Conservation (phyloP, 768 basidiomycete genomes). For the Tremella fuciformis region DNA sequence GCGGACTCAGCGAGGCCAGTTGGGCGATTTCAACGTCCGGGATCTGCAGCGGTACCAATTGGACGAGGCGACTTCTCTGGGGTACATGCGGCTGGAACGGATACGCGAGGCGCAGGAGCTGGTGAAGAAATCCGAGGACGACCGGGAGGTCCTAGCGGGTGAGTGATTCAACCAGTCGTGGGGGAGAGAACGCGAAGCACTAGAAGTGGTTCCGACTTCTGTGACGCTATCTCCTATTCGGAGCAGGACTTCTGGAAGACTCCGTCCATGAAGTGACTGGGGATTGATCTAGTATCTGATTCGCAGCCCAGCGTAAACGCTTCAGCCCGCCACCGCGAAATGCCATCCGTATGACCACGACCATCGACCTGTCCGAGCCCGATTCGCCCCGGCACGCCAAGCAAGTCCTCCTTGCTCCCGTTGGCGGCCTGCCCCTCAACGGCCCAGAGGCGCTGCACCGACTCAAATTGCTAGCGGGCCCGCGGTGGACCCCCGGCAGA, state of each 20-base stretch:
- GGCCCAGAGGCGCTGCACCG: conserved; percentile 70
- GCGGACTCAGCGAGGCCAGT: no score
- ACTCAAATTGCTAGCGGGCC: conserved; percentile 81
- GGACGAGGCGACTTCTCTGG: conserved; percentile 67
- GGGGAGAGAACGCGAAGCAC: background rate
- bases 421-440: conserved; percentile 68
- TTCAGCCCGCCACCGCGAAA: conserved; percentile 64
- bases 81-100: conserved; percentile 70
- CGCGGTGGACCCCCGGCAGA: conserved; percentile 69
- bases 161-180: conserved; percentile 25
- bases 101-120: conserved; percentile 73
- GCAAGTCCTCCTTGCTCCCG: conserved; percentile 69
- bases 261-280: background rate
- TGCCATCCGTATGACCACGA: conserved; percentile 58
- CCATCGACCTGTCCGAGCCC: conserved; percentile 70
- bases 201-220: conserved; percentile 26
- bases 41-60: conserved; percentile 37
- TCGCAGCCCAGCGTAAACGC: conserved; percentile 71
- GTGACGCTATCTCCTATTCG: background rate
- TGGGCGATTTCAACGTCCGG: conserved; percentile 16
- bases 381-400: conserved; percentile 69
- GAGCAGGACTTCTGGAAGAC: background rate
- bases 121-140: conserved; percentile 79
- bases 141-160: conserved; percentile 85
- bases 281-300: background rate